Evolutionary conservation across 805 yeast genomes (phyloP).

Genomic region (Yamadazyma nakazawae): DNA sequence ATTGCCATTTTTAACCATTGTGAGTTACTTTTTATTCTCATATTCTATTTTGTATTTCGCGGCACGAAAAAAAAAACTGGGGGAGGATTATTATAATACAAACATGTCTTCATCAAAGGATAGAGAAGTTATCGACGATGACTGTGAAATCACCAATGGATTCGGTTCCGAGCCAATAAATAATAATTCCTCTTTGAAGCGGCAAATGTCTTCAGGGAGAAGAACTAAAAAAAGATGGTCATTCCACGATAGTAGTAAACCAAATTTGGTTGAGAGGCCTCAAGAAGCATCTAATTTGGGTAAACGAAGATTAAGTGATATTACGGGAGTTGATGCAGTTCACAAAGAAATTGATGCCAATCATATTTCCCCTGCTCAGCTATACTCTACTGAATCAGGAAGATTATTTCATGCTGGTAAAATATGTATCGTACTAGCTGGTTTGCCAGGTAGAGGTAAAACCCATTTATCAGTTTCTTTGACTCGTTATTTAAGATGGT

Average conservation of each 20-base stretch:
- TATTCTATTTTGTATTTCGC: no score
- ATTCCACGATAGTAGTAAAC: slow-evolving; percentile 35
- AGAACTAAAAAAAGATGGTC: slow-evolving; percentile 43
- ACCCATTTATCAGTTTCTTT: slow-evolving; percentile 89
- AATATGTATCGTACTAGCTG: slow-evolving; percentile 82
- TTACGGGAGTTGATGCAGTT: slow-evolving; percentile 51
- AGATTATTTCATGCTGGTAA: slow-evolving; percentile 94
- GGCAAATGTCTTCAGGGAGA: slow-evolving; percentile 26
- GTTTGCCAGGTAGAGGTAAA: slow-evolving; percentile 94
- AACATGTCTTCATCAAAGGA: slow-evolving; percentile 7
- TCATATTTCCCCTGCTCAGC: slow-evolving; percentile 85
- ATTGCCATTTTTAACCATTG: background rate
- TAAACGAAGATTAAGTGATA: slow-evolving; percentile 37
- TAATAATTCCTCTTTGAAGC: slow-evolving; percentile 7
- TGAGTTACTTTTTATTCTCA: background rate
- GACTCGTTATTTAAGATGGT: slow-evolving; percentile 91
- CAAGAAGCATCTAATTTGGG: slow-evolving; percentile 20
- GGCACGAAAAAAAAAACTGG: slow-evolving; percentile 2
- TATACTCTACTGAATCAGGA: slow-evolving; percentile 90
- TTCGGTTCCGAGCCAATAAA: slow-evolving; percentile 33
- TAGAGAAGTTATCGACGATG: slow-evolving; percentile 1
- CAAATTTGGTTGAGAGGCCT: slow-evolving; percentile 36
- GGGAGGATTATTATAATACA: background rate
- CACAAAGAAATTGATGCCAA: slow-evolving; percentile 60
- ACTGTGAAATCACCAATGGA: slow-evolving; percentile 23